Evolutionary conservation across 2,329 filamentous ascomycete genomes (phyloP).

Genomic region (Phaeophleospora eucalypticola): DNA sequence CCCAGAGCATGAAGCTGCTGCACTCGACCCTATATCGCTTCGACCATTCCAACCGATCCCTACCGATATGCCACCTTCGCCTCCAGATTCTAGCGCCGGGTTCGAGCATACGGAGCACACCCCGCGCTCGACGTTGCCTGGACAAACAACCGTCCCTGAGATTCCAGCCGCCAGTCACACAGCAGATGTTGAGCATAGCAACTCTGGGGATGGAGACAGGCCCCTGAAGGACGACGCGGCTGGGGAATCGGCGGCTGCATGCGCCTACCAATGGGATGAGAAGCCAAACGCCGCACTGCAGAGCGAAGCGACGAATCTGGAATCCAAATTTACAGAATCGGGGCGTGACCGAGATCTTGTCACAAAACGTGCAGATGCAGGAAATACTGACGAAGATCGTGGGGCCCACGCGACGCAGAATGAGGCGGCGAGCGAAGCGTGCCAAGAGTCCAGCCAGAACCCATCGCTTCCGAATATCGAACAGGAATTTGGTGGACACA

Average conservation of each 20-base stretch:
- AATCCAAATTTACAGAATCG: background rate
- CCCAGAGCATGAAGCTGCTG: conserved; percentile 3
- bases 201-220: background rate
- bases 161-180: background rate
- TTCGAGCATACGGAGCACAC: conserved; percentile 17
- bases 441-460: background rate
- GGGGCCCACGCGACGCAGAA: background rate
- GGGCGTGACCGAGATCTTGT: conserved; percentile 4
- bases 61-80: conserved; percentile 33
- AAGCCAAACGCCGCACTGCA: conserved; percentile 2
- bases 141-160: conserved; percentile 2
- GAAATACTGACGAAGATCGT: background rate
- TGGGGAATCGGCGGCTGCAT: conserved; percentile 2
- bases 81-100: conserved; percentile 33
- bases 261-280: conserved; percentile 10
- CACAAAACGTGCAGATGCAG: background rate
- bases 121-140: conserved; percentile 1
- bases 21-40: conserved; percentile 11
- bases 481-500: background rate
- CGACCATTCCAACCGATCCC: conserved; percentile 29
- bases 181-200: background rate
- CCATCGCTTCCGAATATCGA: background rate
- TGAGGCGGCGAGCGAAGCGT: background rate
- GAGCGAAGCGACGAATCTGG: conserved; percentile 6
- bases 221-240: background rate